A percentile compares a stretch with the other conserved stretches of the same genome.
phyloP scores from a whole-genome alignment of 164 flowering plant genomes.

The Vitis labrusca region DNA sequence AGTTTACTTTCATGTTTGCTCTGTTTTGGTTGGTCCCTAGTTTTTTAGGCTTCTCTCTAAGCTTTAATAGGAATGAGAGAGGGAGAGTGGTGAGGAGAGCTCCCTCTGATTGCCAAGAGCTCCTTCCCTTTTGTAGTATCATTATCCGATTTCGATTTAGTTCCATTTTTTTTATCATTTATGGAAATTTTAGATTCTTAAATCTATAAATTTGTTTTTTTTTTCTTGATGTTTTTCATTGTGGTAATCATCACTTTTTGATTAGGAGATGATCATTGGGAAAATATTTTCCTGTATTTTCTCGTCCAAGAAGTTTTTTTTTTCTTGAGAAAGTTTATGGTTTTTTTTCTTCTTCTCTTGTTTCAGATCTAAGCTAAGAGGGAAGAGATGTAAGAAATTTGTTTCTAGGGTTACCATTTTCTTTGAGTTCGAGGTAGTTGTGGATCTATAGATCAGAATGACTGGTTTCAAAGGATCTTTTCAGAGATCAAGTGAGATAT shows the following conservation, averaged over 20 bases:
- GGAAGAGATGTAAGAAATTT: not conserved
- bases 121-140: not conserved
- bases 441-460: slow-evolving; percentile 10
- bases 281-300: not conserved
- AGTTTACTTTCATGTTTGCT: too few relatives aligned
- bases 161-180: slow-evolving; percentile 1
- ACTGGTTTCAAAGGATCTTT: too few relatives aligned
- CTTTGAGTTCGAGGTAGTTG: not conserved
- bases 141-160: slow-evolving; percentile 13
- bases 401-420: not conserved
- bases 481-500: too few relatives aligned
- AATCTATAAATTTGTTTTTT: slow-evolving; percentile 15
- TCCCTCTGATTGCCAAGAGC: not conserved
- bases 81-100: slow-evolving; percentile 7
- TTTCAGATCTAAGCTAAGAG: slow-evolving; percentile 8
- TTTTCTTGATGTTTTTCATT: slow-evolving; percentile 6
- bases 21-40: too few relatives aligned
- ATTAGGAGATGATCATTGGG: slow-evolving; percentile 14
- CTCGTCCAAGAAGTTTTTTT: not conserved
- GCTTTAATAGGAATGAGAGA: not conserved
- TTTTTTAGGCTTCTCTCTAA: not conserved
- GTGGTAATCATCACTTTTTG: slow-evolving; percentile 25
- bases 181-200: slow-evolving; percentile 8
- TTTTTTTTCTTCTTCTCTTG: not conserved
- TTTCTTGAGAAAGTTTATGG: slow-evolving; percentile 15